Conservation (phyloP, 163 green algal species). For the Scenedesmus sp. region DNA sequence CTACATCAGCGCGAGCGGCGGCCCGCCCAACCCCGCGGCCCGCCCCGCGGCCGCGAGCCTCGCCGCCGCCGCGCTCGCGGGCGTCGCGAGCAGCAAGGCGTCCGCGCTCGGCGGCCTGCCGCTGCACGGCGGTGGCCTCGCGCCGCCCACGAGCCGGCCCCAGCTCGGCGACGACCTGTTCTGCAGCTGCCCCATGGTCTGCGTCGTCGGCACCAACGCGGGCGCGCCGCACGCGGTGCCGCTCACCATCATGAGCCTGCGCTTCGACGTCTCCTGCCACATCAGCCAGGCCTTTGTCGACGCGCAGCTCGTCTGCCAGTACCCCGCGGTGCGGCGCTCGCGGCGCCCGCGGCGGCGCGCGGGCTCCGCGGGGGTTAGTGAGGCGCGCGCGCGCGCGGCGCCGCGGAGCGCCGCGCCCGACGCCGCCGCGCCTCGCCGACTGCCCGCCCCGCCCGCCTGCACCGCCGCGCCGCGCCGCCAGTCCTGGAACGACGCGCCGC, state of each 20-base stretch:
- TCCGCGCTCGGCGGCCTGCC: no score
- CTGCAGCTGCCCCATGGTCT: slow-evolving; percentile 48
- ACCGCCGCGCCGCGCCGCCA: background rate
- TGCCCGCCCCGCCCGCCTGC: background rate
- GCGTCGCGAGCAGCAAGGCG: background rate
- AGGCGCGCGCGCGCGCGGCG: no score
- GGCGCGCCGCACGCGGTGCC: slow-evolving; percentile 30
- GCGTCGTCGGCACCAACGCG: slow-evolving; percentile 9
- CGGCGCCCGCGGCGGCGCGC: no score
- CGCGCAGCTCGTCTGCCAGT: slow-evolving; percentile 45
- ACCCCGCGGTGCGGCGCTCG: slow-evolving; percentile 43
- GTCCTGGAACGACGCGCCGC: slow-evolving; percentile 38
- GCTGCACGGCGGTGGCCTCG: background rate
- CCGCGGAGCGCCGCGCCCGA: no score
- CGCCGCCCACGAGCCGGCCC: background rate
- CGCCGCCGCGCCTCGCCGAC: no score
- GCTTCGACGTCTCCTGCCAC: slow-evolving; percentile 37
- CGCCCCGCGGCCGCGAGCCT: slow-evolving; percentile 11
- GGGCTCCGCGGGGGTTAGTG: no score
- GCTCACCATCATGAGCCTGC: slow-evolving; percentile 25
- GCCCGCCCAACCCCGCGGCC: background rate
- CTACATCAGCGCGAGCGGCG: no score
- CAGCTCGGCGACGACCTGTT: slow-evolving; percentile 25
- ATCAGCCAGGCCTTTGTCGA: slow-evolving; percentile 52
- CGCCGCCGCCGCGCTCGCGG: slow-evolving; percentile 13